Evolutionary conservation across 257 asterid species (phyloP).

Genomic region (Solanum gracilifrons): DNA sequence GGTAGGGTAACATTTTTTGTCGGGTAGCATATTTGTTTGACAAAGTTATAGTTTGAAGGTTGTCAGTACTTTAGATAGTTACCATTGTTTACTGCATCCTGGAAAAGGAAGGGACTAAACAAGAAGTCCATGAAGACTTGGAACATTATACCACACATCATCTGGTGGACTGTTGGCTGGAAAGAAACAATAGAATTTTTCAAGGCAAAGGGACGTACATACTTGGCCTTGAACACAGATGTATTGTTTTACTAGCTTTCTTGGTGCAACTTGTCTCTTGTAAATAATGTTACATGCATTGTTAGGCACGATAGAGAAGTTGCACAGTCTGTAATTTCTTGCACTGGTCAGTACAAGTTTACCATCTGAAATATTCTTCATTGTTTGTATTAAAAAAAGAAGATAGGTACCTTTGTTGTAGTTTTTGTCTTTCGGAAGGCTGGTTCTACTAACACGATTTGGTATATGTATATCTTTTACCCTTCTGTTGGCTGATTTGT

Average conservation of each 20-base stretch:
- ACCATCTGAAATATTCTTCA: background rate
- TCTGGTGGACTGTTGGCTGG: background rate
- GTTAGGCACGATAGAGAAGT: background rate
- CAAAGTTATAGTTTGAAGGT: background rate
- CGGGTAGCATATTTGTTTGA: background rate
- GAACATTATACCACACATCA: background rate
- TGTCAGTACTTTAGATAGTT: background rate
- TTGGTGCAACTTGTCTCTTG: background rate
- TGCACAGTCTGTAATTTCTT: background rate
- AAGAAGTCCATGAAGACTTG: background rate
- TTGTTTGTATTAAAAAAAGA: background rate
- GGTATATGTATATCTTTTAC: background rate
- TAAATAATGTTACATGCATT: background rate
- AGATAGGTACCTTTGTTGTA: background rate
- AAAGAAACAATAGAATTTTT: background rate
- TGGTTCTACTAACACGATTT: background rate
- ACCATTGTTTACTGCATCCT: background rate
- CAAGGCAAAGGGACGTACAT: background rate
- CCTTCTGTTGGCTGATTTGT: background rate
- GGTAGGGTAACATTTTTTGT: background rate
- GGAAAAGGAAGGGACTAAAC: background rate
- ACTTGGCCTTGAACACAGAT: background rate
- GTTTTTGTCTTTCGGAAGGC: background rate
- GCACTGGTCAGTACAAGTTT: background rate
- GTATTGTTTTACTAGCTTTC: background rate